Conservation (phyloP, 2,329 filamentous ascomycete genomes). For the Fusarium irregulare region DNA sequence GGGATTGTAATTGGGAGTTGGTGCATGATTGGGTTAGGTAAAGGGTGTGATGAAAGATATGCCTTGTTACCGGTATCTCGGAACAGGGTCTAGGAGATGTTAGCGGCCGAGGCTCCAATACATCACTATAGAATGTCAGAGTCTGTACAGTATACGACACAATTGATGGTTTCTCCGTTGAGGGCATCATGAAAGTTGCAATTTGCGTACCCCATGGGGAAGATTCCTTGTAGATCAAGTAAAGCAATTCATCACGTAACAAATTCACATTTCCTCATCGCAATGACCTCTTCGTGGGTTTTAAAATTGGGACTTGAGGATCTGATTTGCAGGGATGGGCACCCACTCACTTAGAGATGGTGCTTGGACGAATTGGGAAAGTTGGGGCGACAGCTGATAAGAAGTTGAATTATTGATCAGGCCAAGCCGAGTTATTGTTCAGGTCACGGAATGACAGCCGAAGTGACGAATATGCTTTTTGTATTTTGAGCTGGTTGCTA, state of each 20-base stretch:
- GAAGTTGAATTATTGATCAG: background rate
- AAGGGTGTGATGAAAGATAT: background rate
- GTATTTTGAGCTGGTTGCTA: background rate
- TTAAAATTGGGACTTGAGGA: slow-evolving; percentile 18
- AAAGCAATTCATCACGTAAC: slow-evolving; percentile 27
- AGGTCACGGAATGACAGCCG: background rate
- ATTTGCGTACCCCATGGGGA: slow-evolving; percentile 37
- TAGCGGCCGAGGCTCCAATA: background rate
- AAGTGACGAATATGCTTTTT: slow-evolving; percentile 15
- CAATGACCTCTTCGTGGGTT: slow-evolving; percentile 7
- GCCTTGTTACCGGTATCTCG: background rate
- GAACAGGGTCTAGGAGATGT: background rate
- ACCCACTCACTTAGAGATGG: slow-evolving; percentile 5
- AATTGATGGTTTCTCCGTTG: background rate
- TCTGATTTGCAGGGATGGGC: slow-evolving; percentile 4
- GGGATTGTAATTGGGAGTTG: background rate
- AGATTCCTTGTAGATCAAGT: slow-evolving; percentile 23
- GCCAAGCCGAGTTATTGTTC: background rate
- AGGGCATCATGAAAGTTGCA: slow-evolving; percentile 4
- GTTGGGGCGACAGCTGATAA: slow-evolving; percentile 18
- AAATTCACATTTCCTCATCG: background rate
- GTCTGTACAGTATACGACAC: background rate
- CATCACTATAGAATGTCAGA: too few relatives aligned
- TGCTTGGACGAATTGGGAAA: slow-evolving; percentile 27
- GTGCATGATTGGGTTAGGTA: background rate